Evolutionary conservation across 352 stramenopile genomes (phyloP).

Genomic region (Globisporangium acanthophoron): DNA sequence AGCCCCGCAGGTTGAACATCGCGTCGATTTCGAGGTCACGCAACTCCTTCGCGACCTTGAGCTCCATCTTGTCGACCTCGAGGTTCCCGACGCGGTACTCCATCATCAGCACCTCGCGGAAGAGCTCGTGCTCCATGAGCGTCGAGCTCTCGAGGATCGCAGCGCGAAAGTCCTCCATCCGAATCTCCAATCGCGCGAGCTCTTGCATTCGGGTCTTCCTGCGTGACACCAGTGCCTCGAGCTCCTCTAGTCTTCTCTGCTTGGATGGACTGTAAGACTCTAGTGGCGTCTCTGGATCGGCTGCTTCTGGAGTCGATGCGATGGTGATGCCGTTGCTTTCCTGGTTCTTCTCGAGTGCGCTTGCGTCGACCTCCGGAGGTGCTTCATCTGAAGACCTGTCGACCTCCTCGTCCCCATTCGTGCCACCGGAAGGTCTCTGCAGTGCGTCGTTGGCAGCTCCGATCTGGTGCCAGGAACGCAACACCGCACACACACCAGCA

Average conservation of each 20-base stretch:
- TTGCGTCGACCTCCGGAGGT: slow-evolving; percentile 4
- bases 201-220: background rate
- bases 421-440: background rate
- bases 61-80: slow-evolving; percentile 90
- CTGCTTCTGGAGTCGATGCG: background rate
- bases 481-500: background rate
- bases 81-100: slow-evolving; percentile 87
- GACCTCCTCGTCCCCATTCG: background rate
- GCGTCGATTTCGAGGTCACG: slow-evolving; percentile 15
- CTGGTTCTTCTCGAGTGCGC: slow-evolving; percentile 5
- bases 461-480: slow-evolving; percentile 1
- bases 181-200: slow-evolving; percentile 12
- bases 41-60: slow-evolving; percentile 38
- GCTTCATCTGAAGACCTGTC: background rate
- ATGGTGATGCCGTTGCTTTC: background rate
- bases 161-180: slow-evolving; percentile 55
- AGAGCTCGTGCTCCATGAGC: slow-evolving; percentile 37
- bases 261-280: background rate
- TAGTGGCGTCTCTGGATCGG: background rate
- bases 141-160: slow-evolving; percentile 41
- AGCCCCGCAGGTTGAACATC: background rate
- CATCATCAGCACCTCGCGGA: slow-evolving; percentile 66
- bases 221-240: background rate
- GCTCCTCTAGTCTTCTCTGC: background rate
- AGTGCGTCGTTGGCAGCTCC: background rate